Percentiles rank a stretch among this genome's conserved stretches.
These are phyloP conservation scores for Ceratocystis diversiconidia DNA, from an alignment of 2,329 filamentous ascomycete species.

Conservation along the genomic window DNA sequence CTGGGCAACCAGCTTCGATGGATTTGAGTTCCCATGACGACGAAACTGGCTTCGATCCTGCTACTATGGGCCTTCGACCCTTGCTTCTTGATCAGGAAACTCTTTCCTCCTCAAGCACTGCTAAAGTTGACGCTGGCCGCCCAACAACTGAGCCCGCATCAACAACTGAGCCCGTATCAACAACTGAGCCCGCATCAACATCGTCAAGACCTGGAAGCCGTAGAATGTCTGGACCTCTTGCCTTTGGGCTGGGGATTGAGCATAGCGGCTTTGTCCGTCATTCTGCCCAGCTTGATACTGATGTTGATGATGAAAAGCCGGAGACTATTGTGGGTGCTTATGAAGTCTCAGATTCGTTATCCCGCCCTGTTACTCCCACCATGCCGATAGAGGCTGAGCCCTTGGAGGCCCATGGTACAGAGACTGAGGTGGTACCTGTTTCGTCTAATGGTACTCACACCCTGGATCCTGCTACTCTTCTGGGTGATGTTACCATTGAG, in stretches of 20 bases:
- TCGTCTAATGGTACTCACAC: neutral
- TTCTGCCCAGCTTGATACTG: neutral
- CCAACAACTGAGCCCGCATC: neutral
- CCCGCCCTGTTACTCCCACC: neutral
- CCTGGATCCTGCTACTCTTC: neutral
- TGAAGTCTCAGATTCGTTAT: neutral
- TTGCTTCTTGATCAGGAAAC: neutral
- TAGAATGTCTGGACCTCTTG: conserved; percentile 19
- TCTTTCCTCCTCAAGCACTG: neutral
- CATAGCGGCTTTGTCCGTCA: conserved; percentile 4
- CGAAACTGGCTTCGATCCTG: neutral
- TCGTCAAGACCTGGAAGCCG: neutral
- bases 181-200: neutral
- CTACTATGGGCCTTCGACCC: neutral
- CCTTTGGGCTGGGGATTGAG: conserved; percentile 25
- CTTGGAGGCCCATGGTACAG: neutral
- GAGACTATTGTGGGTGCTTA: neutral
- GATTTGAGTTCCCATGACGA: neutral
- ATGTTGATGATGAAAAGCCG: neutral
- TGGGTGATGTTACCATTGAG: neutral
- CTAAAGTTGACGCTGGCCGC: neutral
- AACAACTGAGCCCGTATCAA: neutral
- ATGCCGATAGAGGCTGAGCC: neutral
- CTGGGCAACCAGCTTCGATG: neutral
- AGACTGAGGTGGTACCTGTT: neutral